phyloP scores from a whole-genome alignment of 441 rosid species.

The Euphorbia celastroides region DNA sequence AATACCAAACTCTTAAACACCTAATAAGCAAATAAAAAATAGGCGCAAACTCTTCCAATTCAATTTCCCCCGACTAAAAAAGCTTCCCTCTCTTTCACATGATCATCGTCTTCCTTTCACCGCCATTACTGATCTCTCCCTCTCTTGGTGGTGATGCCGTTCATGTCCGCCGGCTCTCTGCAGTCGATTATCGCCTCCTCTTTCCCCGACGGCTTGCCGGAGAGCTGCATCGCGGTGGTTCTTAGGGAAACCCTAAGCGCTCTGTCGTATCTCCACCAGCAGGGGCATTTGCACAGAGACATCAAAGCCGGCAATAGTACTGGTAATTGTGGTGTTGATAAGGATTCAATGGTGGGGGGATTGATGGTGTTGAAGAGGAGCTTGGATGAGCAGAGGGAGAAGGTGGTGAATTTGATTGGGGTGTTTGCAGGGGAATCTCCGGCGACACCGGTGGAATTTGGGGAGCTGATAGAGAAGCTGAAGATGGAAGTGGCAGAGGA shows the following conservation, averaged over 20 bases:
- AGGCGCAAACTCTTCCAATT: background rate
- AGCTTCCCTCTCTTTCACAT: slow-evolving; percentile 15
- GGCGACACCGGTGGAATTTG: slow-evolving; percentile 34
- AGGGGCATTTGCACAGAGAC: slow-evolving; percentile 71
- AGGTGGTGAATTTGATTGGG: slow-evolving; percentile 39
- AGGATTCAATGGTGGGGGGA: slow-evolving; percentile 40
- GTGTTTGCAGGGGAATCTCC: slow-evolving; percentile 38
- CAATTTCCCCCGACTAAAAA: too few species aligned
- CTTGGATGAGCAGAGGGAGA: slow-evolving; percentile 61
- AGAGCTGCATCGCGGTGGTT: slow-evolving; percentile 64
- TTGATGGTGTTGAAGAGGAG: slow-evolving; percentile 45
- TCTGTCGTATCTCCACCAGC: slow-evolving; percentile 66
- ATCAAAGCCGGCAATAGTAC: slow-evolving; percentile 79
- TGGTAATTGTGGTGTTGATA: slow-evolving; percentile 29
- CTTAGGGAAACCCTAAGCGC: slow-evolving; percentile 66
- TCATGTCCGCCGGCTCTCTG: slow-evolving; percentile 78
- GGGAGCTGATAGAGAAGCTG: slow-evolving; percentile 38
- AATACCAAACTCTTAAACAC: too few species aligned
- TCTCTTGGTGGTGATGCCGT: slow-evolving; percentile 96
- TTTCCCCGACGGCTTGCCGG: slow-evolving; percentile 53
- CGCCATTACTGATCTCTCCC: slow-evolving; percentile 15
- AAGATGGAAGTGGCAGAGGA: slow-evolving; percentile 47
- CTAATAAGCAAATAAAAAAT: background rate
- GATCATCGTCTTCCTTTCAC: slow-evolving; percentile 21
- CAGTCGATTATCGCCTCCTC: slow-evolving; percentile 65